Base-by-base conservation (phyloP, 768 basidiomycete species). In the Neoboletus magnificus region DNA sequence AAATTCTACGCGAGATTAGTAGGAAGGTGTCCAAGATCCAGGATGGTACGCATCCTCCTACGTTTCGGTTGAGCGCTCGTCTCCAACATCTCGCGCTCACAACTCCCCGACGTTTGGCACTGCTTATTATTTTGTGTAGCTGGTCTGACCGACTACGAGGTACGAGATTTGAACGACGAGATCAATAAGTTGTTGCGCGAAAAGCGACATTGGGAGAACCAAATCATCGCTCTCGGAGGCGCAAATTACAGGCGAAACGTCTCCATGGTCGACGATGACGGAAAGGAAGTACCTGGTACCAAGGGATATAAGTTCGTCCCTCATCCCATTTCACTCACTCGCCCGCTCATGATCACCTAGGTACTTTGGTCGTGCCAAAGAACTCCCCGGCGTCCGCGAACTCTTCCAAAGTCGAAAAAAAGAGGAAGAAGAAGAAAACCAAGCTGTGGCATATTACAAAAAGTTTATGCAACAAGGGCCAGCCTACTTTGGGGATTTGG, bases 1-100 rank as follows among this genome's bases (percentile, higher is more conserved):
- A 98, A 72, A 92, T 98, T 20, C 69, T 99, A 52, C 78, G 93
- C 41, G 96, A 99, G 67, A 94, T 98, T 47, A 93, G 91, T 68
- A 71, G 96, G 57, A 98, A 99, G 71, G 96, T 98, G 25, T 93
- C 93, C 16, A 98, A 98, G 73, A 98, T 98, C 44, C 96, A 99
- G 71, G 96, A 99, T 66, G 74, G 93, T 94, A 32, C 57, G 90
- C 76, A 2, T 20, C 16, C 16, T 18, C 41, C 18, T 10, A 39
- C 40, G 7, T 36, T 39, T 41, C 45, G 18, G 8, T 43, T 33
- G 23, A 11, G 2, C 12, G 7, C 32, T 15, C 16, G 27, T 52
- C 20, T 18, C 18, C 42, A 43, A 6, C 20, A 33, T 18, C 15
- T 18, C 20, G 7, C 33, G 11, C 16, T 53, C 20, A 22, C 23